Conservation (phyloP, 306 rosid genomes). For the Sophora flavescens region DNA sequence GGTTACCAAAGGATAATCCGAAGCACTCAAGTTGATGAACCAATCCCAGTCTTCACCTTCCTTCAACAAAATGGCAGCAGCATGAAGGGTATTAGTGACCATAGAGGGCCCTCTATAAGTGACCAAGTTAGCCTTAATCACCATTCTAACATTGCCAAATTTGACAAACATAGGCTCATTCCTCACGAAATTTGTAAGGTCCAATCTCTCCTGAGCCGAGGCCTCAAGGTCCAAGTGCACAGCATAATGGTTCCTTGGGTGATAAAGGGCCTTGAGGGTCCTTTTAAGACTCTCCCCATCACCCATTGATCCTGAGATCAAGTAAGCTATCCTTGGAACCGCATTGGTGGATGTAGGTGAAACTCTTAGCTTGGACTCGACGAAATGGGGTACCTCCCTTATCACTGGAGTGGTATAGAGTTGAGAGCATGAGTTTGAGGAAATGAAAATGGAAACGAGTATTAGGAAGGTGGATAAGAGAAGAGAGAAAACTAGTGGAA, state of each 20-base stretch:
- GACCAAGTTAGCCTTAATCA: slow-evolving; percentile 60
- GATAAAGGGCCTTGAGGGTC: slow-evolving; percentile 60
- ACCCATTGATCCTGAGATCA: slow-evolving; percentile 63
- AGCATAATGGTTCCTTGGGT: slow-evolving; percentile 58
- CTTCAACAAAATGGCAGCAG: slow-evolving; percentile 57
- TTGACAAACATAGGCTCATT: slow-evolving; percentile 51
- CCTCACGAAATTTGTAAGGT: slow-evolving; percentile 46
- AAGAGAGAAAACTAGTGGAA: slow-evolving; percentile 29
- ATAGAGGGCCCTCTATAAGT: slow-evolving; percentile 62
- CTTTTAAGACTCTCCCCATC: slow-evolving; percentile 53
- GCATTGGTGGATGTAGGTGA: slow-evolving; percentile 42
- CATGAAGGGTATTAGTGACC: slow-evolving; percentile 63
- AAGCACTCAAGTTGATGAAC: slow-evolving; percentile 62
- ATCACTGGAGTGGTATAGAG: slow-evolving; percentile 40
- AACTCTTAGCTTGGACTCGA: slow-evolving; percentile 54
- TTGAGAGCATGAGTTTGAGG: slow-evolving; percentile 19
- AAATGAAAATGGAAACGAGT: slow-evolving; percentile 24
- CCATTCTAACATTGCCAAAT: slow-evolving; percentile 56
- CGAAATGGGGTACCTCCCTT: slow-evolving; percentile 45
- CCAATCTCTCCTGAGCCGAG: slow-evolving; percentile 50
- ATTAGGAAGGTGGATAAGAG: slow-evolving; percentile 15
- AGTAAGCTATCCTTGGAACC: slow-evolving; percentile 58
- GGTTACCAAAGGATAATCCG: slow-evolving; percentile 62
- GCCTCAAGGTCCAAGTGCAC: slow-evolving; percentile 66
- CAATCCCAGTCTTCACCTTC: slow-evolving; percentile 62